These are phyloP conservation scores for Backusella psychrophila DNA, from an alignment of 192 early-diverging fungal species.

Conservation along the genomic window DNA sequence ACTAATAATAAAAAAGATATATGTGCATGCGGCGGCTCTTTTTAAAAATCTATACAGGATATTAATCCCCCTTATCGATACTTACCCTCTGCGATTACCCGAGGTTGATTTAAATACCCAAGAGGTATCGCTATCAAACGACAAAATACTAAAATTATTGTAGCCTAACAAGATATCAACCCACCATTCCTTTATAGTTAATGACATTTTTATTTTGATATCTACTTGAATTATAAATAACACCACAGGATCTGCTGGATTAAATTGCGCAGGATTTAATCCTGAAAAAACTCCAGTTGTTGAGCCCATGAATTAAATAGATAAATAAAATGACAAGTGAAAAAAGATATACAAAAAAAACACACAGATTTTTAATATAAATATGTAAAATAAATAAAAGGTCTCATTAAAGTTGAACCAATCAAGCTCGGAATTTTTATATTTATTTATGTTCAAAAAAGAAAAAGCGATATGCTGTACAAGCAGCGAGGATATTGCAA, in stretches of 20 bases:
- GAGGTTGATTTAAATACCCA: constrained; percentile 67
- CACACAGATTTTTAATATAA: background rate
- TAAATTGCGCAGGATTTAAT: constrained; percentile 56
- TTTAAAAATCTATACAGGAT: background rate
- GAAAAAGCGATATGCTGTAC: background rate
- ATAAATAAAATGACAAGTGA: background rate
- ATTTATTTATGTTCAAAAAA: background rate
- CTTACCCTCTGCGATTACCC: constrained; percentile 80
- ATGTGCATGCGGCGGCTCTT: background rate
- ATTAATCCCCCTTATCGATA: too few relatives aligned
- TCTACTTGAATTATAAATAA: constrained; percentile 75
- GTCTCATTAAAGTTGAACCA: constrained; percentile 2
- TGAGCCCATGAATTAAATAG: background rate
- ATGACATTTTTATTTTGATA: background rate
- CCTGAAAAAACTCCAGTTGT: constrained; percentile 60
- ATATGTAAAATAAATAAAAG: background rate
- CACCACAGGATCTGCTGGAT: constrained; percentile 54
- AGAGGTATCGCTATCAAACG: constrained; percentile 66
- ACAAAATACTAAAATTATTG: constrained; percentile 73
- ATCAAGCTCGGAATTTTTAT: background rate
- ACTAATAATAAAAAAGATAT: constrained; percentile 36
- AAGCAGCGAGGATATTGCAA: background rate
- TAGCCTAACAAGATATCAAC: background rate
- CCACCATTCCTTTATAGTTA: background rate
- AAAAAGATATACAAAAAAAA: background rate